These are phyloP conservation scores for Xylaria sp. DNA, from an alignment of 2,329 filamentous ascomycete species.

Conservation along the genomic window DNA sequence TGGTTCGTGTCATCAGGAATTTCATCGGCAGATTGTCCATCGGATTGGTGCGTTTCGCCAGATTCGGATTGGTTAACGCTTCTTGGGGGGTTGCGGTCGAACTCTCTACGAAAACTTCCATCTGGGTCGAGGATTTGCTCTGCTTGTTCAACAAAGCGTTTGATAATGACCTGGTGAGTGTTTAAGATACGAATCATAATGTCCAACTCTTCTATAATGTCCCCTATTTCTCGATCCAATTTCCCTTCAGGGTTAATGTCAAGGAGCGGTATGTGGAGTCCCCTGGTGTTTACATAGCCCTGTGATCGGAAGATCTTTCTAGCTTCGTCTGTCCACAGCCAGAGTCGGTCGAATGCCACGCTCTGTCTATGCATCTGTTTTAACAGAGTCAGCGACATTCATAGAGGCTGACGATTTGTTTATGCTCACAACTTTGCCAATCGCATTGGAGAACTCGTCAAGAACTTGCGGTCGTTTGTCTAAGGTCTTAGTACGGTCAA, in stretches of 20 bases:
- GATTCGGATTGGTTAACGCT: too few species aligned
- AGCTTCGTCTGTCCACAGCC: conserved; percentile 42
- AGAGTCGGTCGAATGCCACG: conserved; percentile 46
- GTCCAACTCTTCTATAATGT: conserved; percentile 54
- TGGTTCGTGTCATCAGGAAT: too few species aligned
- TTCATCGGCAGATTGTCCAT: too few species aligned
- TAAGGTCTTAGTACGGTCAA: conserved; percentile 44
- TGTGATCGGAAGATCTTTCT: conserved; percentile 31
- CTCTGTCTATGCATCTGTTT: conserved; percentile 47
- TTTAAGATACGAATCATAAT: conserved; percentile 51
- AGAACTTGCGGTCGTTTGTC: conserved; percentile 46
- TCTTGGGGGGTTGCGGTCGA: background rate
- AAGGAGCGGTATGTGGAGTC: conserved; percentile 42
- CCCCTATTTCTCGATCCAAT: conserved; percentile 51
- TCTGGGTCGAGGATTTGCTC: conserved; percentile 32
- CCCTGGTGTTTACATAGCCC: conserved; percentile 29
- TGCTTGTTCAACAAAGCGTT: conserved; percentile 36
- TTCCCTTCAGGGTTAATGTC: conserved; percentile 51
- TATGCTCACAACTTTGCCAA: conserved; percentile 47
- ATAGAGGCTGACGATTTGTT: background rate
- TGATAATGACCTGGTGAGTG: conserved; percentile 44
- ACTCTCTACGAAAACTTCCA: conserved; percentile 26
- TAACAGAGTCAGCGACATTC: background rate
- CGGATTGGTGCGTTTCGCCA: too few species aligned
- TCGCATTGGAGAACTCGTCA: conserved; percentile 50